phyloP scores from a whole-genome alignment of 306 rosid species.

The Prinsepia uniflora region DNA sequence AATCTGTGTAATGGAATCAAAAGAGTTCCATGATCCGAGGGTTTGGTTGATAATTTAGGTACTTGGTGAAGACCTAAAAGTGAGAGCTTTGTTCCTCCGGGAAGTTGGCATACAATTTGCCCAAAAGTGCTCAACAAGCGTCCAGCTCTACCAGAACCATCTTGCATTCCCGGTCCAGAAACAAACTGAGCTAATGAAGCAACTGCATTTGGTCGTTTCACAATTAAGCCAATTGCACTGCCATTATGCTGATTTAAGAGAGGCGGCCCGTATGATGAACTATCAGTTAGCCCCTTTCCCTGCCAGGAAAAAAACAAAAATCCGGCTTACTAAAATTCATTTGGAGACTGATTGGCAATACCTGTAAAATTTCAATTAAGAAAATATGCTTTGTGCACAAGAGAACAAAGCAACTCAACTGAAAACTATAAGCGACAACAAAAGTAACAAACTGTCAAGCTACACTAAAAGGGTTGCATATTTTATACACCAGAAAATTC shows the following conservation, averaged over 20 bases:
- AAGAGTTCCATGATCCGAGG: constrained; percentile 40
- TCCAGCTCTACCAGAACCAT: constrained; percentile 32
- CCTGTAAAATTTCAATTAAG: constrained; percentile 2
- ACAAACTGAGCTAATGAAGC: constrained; percentile 83
- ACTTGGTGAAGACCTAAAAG: constrained; percentile 60
- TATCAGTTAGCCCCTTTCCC: constrained; percentile 68
- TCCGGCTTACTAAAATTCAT: constrained; percentile 1
- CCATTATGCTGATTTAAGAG: constrained; percentile 63
- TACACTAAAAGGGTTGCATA: neutral
- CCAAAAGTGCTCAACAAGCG: constrained; percentile 63
- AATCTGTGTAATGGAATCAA: constrained; percentile 42
- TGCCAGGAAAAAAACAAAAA: constrained; percentile 20
- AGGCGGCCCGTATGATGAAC: constrained; percentile 71
- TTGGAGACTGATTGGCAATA: neutral
- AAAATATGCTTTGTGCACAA: neutral
- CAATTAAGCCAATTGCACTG: constrained; percentile 63
- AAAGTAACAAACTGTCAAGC: neutral
- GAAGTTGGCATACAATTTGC: constrained; percentile 56
- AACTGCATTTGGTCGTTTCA: constrained; percentile 59
- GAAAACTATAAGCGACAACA: neutral
- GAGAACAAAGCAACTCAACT: neutral
- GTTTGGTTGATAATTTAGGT: constrained; percentile 38
- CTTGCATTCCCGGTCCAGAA: constrained; percentile 39
- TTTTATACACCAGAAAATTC: neutral
- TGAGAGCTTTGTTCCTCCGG: constrained; percentile 63